Conservation (phyloP, 441 rosid species). For the Bruguiera hainesii region DNA sequence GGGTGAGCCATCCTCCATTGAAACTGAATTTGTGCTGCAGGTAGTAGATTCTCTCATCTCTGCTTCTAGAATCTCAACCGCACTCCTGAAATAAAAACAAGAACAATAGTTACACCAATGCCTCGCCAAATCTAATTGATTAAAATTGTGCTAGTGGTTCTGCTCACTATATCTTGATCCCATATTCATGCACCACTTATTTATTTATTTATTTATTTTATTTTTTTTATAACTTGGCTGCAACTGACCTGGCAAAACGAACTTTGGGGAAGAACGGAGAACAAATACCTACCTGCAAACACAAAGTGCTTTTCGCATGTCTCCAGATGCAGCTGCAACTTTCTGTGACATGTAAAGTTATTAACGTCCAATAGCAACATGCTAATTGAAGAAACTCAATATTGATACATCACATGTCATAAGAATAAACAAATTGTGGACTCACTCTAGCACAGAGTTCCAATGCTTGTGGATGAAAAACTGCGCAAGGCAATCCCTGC, state of each 20-base stretch:
- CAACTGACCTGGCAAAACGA: background rate
- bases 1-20: slow-evolving; percentile 21
- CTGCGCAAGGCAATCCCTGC: slow-evolving; percentile 58
- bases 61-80: slow-evolving; percentile 69
- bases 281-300: slow-evolving; percentile 67
- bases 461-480: slow-evolving; percentile 77
- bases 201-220: too few relatives aligned
- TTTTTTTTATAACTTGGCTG: background rate
- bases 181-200: background rate
- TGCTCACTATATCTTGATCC: background rate
- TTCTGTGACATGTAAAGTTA: slow-evolving; percentile 42
- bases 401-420: background rate
- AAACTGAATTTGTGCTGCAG: slow-evolving; percentile 19
- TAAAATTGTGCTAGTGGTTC: background rate
- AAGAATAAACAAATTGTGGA: slow-evolving; percentile 2
- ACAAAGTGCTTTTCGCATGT: slow-evolving; percentile 90
- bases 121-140: background rate
- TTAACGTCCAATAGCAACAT: slow-evolving; percentile 14
- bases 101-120: background rate
- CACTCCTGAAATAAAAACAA: slow-evolving; percentile 53
- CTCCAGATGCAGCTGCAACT: slow-evolving; percentile 96
- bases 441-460: slow-evolving; percentile 97
- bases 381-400: slow-evolving; percentile 15
- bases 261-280: background rate
- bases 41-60: slow-evolving; percentile 47